Conservation (phyloP, 2,329 filamentous ascomycete species). For the Epichloe hybrida region DNA sequence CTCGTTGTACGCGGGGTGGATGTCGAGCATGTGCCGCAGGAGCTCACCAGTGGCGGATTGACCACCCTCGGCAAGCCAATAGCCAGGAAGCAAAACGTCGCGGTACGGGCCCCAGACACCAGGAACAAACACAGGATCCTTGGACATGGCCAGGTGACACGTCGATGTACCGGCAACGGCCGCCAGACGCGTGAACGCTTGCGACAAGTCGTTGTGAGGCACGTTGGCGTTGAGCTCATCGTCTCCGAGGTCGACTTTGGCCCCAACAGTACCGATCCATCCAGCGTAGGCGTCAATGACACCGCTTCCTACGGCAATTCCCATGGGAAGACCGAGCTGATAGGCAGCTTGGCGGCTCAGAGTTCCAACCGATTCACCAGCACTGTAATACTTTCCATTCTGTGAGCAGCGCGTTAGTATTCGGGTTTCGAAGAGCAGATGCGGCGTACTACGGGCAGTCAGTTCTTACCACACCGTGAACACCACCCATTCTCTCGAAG, state of each 20-base stretch:
- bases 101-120: conserved; percentile 97
- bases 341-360: conserved; percentile 71
- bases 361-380: conserved; percentile 78
- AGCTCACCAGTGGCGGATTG: conserved; percentile 94
- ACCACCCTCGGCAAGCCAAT: conserved; percentile 95
- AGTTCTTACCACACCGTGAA: conserved; percentile 66
- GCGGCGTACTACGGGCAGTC: background rate
- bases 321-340: conserved; percentile 72
- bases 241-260: conserved; percentile 64
- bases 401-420: conserved; percentile 24
- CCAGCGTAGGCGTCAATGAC: conserved; percentile 98
- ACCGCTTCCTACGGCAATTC: conserved; percentile 86
- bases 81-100: conserved; percentile 80
- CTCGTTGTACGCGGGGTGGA: conserved; percentile 78
- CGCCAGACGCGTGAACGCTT: conserved; percentile 85
- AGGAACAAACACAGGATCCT: conserved; percentile 80
- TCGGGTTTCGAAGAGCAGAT: conserved; percentile 3
- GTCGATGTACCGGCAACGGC: conserved; percentile 95
- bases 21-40: conserved; percentile 87
- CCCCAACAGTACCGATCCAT: conserved; percentile 98
- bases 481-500: conserved; percentile 87
- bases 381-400: conserved; percentile 86
- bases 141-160: conserved; percentile 92
- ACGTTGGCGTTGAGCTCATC: conserved; percentile 54
- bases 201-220: conserved; percentile 72